Base-by-base conservation (phyloP, 2,329 filamentous ascomycete species). In the Berkeleyomyces basicola region DNA sequence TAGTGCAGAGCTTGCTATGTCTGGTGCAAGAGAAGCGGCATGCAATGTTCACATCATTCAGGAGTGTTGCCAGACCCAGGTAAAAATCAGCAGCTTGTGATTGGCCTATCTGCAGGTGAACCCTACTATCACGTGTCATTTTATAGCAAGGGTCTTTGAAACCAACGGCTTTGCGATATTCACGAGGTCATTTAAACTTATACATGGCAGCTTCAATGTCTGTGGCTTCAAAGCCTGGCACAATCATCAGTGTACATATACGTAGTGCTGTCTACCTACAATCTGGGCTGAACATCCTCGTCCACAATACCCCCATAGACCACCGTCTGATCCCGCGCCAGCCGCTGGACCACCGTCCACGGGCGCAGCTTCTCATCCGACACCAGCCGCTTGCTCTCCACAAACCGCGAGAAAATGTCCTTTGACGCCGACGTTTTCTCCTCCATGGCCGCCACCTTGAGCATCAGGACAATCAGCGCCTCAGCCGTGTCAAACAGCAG, bases 401-500 rank as follows among this genome's bases (percentile, higher is more conserved):
- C 62, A 62, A 75, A 79, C 2, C 77, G 69, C 11, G 64, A 61
- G 55, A 75, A 72, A 61, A 79, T 74, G 16, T 76, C 74, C 14
- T 68, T 67, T 10, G 61, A 42, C 0, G 73, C 70, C 3, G 73
- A 72, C 1, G 64, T 61, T 2, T 55, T 37, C 42, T 62, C 63
- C 10, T 43, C 33, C 11, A 31, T 71, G 71, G 58, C 76, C 72
- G 43, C 77, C 1, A 75, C 70, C 47, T 73, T 67, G 44, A 78
- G 70, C 57, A 81, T 66, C n/a, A 74, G 68, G 7, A 72, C 73
- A 23, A 77, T 74, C 36, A 78, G 62, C 6, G 77, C 68, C 61
- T 79, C 75, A 0, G 77, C 75, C 1, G 76, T 68, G 2, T 67
- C 66, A 71, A 75, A 79, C 2, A 78, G 69, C 1, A 80, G 64